Percentiles rank a stretch among this genome's conserved stretches.
Evolutionary conservation across 768 basidiomycete species (phyloP).

Genomic region (Mycena rebaudengoi): DNA sequence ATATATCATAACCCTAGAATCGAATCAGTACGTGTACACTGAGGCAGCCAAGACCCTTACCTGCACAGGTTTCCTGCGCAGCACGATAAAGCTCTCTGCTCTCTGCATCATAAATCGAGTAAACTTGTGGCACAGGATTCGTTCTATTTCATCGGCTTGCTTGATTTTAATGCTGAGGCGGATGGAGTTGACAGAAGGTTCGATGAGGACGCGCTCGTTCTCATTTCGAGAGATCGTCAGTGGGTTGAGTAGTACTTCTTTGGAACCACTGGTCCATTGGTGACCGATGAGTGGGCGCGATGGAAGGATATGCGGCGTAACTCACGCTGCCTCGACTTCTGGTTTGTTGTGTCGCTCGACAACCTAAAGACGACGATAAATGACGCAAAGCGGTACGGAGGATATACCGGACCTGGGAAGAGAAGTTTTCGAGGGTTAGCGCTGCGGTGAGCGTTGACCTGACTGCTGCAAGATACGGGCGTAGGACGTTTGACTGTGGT

Average conservation of each 20-base stretch:
- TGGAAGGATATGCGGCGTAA: neutral
- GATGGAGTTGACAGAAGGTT: constrained; percentile 97
- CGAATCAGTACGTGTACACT: neutral
- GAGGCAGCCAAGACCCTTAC: constrained; percentile 51
- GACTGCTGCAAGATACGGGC: constrained; percentile 96
- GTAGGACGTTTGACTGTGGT: constrained; percentile 87
- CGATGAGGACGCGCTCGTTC: constrained; percentile 96
- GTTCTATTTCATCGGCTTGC: constrained; percentile 98
- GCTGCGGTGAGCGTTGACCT: constrained; percentile 97
- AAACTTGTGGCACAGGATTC: constrained; percentile 97
- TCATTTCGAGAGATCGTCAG: constrained; percentile 96
- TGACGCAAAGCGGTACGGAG: constrained; percentile 15
- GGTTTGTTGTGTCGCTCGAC: constrained; percentile 98
- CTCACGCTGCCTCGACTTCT: constrained; percentile 87
- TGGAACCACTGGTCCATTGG: constrained; percentile 85
- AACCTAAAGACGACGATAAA: constrained; percentile 62
- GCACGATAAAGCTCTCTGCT: constrained; percentile 96
- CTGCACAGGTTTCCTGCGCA: constrained; percentile 92
- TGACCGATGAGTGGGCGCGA: constrained; percentile 7
- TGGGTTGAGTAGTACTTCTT: constrained; percentile 94
- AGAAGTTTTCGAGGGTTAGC: constrained; percentile 96
- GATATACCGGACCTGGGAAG: constrained; percentile 77
- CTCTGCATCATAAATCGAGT: constrained; percentile 99
- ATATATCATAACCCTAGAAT: constrained; percentile 95
- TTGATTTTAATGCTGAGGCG: constrained; percentile 98